phyloP scores from a whole-genome alignment of 1,284 basidiomycete species.

The Hymenochaete sp. region DNA sequence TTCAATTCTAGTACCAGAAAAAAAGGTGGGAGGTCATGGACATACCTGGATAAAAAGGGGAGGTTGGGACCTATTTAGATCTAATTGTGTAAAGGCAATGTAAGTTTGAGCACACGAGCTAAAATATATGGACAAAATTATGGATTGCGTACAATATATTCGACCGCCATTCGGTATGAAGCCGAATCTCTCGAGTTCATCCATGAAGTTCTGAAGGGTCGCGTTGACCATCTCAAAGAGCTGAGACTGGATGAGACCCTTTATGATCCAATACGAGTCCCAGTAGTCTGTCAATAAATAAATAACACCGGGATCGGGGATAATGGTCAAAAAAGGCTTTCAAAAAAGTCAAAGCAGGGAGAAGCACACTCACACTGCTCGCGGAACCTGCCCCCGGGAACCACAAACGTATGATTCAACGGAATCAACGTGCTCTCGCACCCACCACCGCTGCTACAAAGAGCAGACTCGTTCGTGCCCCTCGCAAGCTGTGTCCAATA shows the following conservation, averaged over 20 bases:
- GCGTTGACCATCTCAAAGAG: conserved; percentile 66
- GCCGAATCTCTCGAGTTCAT: conserved; percentile 70
- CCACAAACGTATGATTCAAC: conserved; percentile 82
- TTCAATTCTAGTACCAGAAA: background rate
- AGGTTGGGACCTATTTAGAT: conserved; percentile 85
- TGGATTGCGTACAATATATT: conserved; percentile 53
- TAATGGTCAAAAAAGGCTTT: background rate
- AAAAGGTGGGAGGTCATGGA: conserved; percentile 6
- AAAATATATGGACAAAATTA: no score
- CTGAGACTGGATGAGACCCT: conserved; percentile 74
- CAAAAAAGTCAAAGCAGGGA: conserved; percentile 13
- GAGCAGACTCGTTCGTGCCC: conserved; percentile 57
- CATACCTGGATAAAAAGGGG: conserved; percentile 74
- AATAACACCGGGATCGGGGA: conserved; percentile 11
- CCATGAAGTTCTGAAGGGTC: conserved; percentile 88
- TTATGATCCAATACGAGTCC: conserved; percentile 83
- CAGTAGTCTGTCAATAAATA: conserved; percentile 50
- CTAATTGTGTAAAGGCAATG: conserved; percentile 28
- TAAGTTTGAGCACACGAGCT: conserved; percentile 14
- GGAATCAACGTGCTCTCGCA: conserved; percentile 85
- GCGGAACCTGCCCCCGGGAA: conserved; percentile 74
- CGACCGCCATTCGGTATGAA: conserved; percentile 92
- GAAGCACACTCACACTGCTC: conserved; percentile 47
- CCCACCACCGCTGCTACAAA: conserved; percentile 47
- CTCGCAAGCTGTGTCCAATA: conserved; percentile 79